Base-by-base conservation (phyloP, 2,329 filamentous ascomycete genomes). In the Passalora sequoiae region DNA sequence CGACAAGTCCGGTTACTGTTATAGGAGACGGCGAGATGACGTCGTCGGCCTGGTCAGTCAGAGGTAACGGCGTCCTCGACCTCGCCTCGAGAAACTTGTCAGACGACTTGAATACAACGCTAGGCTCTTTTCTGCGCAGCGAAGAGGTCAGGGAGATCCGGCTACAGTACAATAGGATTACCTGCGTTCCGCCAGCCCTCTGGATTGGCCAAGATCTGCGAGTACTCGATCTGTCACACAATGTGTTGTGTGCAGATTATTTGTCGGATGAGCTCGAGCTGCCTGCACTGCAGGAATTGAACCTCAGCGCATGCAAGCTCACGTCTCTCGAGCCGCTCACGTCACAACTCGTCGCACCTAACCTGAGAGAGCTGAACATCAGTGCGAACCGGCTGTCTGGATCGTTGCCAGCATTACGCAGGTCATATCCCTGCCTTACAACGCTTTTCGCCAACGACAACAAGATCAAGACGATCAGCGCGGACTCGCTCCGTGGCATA, bases 381-480 rank as follows among this genome's bases (percentile, higher is more conserved):
- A 88, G 84, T 17, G 77, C 84, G 51, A 97, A 97, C 62, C 81
- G 84, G n/a, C 68, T 97, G 21, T 76, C 80, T 1, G 75, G 76
- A 4, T 38, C 76, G 0, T 71, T 96, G 0, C 86, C 89, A 0
- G 53, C 62, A 17, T 69, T 95, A 5, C 81, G 81, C 40, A 67
- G 75, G 5, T 70, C 69, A 1, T 96, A 88, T 61, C 86, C 88
- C 0, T 73, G 71, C 5, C 72, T 96, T 30, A 76, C 74, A 1
- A 78, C 84, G 0, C 71, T 97, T 7, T 69, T 91, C 13, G 83
- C 81, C 1, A 78, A 81, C 3, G 88, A 94, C 65, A 97, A 97
- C 62, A 80, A 82, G 51, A 76, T 96, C 38, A 72, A 76, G 4
- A 81, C 84, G 10, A 41, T 65, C 33, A 77, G 84, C 1, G 82